A percentile compares a stretch with the other conserved stretches of the same genome.
phyloP scores from a whole-genome alignment of 2,329 filamentous ascomycete species.

The Ascochyta koolunga region DNA sequence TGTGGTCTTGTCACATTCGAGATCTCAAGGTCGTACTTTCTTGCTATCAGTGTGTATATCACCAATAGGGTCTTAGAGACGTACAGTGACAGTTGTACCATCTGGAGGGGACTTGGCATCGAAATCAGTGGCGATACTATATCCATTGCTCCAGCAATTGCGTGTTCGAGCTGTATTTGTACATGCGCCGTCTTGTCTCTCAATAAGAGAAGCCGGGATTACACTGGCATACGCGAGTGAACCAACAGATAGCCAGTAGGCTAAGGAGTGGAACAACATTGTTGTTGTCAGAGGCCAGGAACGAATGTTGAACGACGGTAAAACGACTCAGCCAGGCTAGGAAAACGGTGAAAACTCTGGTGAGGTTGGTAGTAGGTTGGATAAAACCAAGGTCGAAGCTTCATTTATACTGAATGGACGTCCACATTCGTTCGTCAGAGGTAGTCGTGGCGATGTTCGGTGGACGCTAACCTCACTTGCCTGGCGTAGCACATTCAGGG shows the following conservation, averaged over 20 bases:
- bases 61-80: not conserved
- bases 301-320: not conserved
- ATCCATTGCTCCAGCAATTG: constrained; percentile 52
- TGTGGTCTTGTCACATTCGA: constrained; percentile 49
- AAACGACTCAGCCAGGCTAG: not conserved
- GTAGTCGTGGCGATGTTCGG: constrained; percentile 1
- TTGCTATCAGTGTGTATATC: constrained; percentile 3
- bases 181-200: constrained; percentile 46
- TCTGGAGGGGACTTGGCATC: constrained; percentile 52
- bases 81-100: constrained; percentile 44
- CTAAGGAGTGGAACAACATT: constrained; percentile 36
- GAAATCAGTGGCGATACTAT: constrained; percentile 54
- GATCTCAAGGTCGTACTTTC: constrained; percentile 49
- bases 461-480: not conserved
- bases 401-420: constrained; percentile 11
- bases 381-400: constrained; percentile 11
- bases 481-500: constrained; percentile 2
- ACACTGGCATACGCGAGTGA: constrained; percentile 33
- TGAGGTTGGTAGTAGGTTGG: constrained; percentile 15
- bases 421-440: not conserved
- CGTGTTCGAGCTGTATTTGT: constrained; percentile 50
- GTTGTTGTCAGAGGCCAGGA: constrained; percentile 4
- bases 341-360: not conserved
- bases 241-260: constrained; percentile 33
- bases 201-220: constrained; percentile 32